Conservation (phyloP, 805 yeast genomes). For the Ascoidea rubescens region DNA sequence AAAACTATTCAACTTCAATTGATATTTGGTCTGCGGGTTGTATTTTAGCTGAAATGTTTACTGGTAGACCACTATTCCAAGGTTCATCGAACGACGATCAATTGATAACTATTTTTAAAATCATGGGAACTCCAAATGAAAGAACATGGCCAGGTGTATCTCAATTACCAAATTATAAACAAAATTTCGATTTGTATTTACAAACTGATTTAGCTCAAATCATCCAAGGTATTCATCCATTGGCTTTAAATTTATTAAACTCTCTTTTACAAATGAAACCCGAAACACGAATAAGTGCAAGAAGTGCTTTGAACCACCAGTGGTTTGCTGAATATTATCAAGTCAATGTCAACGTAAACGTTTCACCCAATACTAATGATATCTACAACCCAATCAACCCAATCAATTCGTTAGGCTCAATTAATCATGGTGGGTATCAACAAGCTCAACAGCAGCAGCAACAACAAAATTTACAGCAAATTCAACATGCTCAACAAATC, state of each 20-base stretch:
- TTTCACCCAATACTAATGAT: not conserved
- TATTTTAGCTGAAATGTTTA: constrained; percentile 94
- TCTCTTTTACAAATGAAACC: constrained; percentile 44
- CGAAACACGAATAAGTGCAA: constrained; percentile 35
- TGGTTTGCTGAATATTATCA: constrained; percentile 68
- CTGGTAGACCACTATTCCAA: constrained; percentile 94
- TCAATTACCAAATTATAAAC: constrained; percentile 73
- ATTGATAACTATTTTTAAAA: constrained; percentile 75
- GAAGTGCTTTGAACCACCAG: constrained; percentile 34
- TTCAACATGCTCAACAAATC: not conserved
- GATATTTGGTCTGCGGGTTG: constrained; percentile 99
- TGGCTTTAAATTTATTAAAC: constrained; percentile 57
- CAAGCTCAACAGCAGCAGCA: constrained; percentile 14
- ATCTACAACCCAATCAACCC: not conserved
- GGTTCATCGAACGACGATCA: constrained; percentile 96
- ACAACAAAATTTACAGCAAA: constrained; percentile 13
- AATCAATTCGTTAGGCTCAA: not conserved
- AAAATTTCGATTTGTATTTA: constrained; percentile 71
- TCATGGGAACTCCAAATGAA: constrained; percentile 95
- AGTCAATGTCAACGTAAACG: not conserved
- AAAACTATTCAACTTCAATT: constrained; percentile 91
- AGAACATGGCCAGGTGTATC: constrained; percentile 96
- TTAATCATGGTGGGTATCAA: constrained; percentile 1
- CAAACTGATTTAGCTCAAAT: constrained; percentile 72
- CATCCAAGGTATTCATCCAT: constrained; percentile 54